Percentiles rank a stretch among this genome's conserved stretches.
These are phyloP conservation scores for Bondarzewia mesenterica DNA, from an alignment of 1,284 basidiomycete species.

Conservation along the genomic window DNA sequence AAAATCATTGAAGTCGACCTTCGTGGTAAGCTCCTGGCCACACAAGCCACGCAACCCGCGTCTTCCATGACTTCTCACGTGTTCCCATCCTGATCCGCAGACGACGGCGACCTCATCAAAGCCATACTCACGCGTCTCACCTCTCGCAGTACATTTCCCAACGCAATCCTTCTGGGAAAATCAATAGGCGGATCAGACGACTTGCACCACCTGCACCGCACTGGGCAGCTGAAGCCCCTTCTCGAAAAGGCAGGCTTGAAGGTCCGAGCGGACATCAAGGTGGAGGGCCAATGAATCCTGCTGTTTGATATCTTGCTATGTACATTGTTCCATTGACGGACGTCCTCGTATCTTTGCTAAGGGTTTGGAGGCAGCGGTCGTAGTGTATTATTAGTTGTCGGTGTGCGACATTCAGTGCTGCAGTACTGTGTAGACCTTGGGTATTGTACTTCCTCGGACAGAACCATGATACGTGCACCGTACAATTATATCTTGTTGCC, in stretches of 20 bases:
- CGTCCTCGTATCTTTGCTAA: not conserved
- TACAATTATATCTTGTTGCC: too few species aligned
- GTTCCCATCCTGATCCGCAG: slow-evolving; percentile 31
- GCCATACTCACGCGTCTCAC: slow-evolving; percentile 60
- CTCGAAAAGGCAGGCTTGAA: slow-evolving; percentile 3
- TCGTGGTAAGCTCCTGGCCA: slow-evolving; percentile 36
- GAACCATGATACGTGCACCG: too few species aligned
- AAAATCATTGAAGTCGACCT: slow-evolving; percentile 70
- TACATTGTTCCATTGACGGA: not conserved
- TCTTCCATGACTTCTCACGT: not conserved
- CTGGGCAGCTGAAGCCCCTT: slow-evolving; percentile 17
- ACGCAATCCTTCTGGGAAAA: slow-evolving; percentile 56
- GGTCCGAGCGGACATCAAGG: slow-evolving; percentile 1
- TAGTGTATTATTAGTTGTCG: not conserved
- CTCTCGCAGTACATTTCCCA: slow-evolving; percentile 63
- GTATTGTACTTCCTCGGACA: too few species aligned
- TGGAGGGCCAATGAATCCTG: not conserved
- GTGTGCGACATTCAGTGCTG: too few species aligned
- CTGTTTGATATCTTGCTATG: too few species aligned
- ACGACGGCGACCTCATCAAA: slow-evolving; percentile 59
- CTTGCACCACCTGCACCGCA: slow-evolving; percentile 41
- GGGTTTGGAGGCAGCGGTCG: too few species aligned
- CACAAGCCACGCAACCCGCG: not conserved
- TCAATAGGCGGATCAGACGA: slow-evolving; percentile 72
- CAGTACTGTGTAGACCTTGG: too few species aligned